Evolutionary conservation across 768 basidiomycete genomes (phyloP), one percentile per base, ranked within the genome.

Genomic region (Amanita muscaria): DNA sequence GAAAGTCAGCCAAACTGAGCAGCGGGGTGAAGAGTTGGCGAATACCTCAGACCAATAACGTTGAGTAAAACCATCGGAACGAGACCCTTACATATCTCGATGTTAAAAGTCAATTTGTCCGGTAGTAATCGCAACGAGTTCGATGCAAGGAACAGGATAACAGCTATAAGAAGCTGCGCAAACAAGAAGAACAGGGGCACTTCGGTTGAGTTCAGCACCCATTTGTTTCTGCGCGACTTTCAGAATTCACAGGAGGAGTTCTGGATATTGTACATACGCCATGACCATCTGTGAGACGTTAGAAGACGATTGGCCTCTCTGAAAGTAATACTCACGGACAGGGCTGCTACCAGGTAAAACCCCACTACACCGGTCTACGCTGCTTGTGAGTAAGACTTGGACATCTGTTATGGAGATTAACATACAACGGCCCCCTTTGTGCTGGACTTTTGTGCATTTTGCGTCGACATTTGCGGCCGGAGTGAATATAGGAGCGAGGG

Each of bases 261-360:
- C 19, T 25, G 12, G 15, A 14, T 22, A 41, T 14, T 30, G n/a
- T 7, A 40, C 33, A 48, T 72, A 90, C 83, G 87, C 90, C 76
- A 92, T 83, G 53, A 92, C 83, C 89, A 92, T 90, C 88, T 90
- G 57, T n/a, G n/a, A n/a, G n/a, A n/a, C n/a, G n/a, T n/a, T n/a
- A n/a, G n/a, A n/a, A n/a, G n/a, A n/a, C n/a, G n/a, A n/a, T n/a
- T n/a, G n/a, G n/a, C n/a, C n/a, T n/a, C n/a, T n/a, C n/a, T n/a
- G n/a, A n/a, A n/a, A n/a, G n/a, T n/a, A n/a, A n/a, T n/a, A 79
- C 88, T 54, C 64, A 91, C 89, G 57, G 85, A 74, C 47, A 92
- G 64, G 18, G 89, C 89, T 44, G 89, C 88, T n/a, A 90, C 75
- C 45, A 93, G 76, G 59, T 93, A 93, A 64, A 93, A 93, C 10